Conservation (phyloP, 495 filamentous ascomycete species). For the Penicillium crystallinum region DNA sequence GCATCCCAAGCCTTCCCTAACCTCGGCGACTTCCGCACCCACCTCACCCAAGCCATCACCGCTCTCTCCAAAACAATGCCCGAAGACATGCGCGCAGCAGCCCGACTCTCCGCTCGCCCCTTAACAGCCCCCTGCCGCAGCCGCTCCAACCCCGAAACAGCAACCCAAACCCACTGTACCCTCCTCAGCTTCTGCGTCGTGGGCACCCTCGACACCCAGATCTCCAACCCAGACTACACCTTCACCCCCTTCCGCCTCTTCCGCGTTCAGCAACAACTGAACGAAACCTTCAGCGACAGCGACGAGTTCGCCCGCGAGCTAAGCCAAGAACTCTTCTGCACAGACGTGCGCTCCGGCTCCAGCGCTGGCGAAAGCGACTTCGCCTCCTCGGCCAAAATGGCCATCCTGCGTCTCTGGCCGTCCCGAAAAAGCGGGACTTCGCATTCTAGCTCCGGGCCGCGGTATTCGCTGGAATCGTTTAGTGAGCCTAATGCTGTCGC, state of each 20-base stretch:
- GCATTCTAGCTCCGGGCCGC: conserved; percentile 13
- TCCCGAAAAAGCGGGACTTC: conserved; percentile 15
- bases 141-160: conserved; percentile 19
- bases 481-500: conserved; percentile 17
- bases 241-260: conserved; percentile 54
- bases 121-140: conserved; percentile 41
- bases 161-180: conserved; percentile 14
- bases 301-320: conserved; percentile 46
- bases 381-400: conserved; percentile 22
- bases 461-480: conserved; percentile 32
- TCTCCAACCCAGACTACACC: conserved; percentile 33
- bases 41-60: conserved; percentile 37
- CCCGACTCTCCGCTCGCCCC: conserved; percentile 45
- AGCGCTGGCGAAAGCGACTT: conserved; percentile 22
- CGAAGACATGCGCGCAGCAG: conserved; percentile 40
- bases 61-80: conserved; percentile 40
- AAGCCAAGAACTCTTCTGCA: conserved; percentile 27
- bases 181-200: conserved; percentile 54
- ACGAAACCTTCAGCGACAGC: conserved; percentile 44
- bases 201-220: conserved; percentile 44
- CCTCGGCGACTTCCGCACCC: conserved; percentile 36
- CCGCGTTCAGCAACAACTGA: conserved; percentile 51
- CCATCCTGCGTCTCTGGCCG: conserved; percentile 29
- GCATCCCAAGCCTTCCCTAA: conserved; percentile 25
- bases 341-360: conserved; percentile 26